Evolutionary conservation across 1,139 yeast genomes (phyloP).

Genomic region (Blastobotrys buckinghamii): DNA sequence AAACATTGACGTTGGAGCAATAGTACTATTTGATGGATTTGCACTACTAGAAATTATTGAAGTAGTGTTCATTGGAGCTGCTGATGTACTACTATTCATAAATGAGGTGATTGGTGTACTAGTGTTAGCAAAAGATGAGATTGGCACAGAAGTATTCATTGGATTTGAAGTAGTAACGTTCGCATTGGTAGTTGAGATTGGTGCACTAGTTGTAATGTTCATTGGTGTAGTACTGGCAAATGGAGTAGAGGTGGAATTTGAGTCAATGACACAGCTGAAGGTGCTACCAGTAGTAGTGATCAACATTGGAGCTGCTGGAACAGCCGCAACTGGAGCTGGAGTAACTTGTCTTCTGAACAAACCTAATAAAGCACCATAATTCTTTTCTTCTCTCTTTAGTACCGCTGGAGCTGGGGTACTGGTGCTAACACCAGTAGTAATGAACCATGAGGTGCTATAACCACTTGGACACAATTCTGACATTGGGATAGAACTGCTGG

Average conservation of each 20-base stretch:
- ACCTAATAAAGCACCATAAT: no score
- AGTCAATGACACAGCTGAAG: background rate
- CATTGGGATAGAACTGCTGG: background rate
- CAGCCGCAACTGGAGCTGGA: background rate
- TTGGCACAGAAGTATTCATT: background rate
- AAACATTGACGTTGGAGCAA: background rate
- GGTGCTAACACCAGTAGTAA: background rate
- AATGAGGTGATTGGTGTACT: constrained; percentile 2
- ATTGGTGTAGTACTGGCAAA: background rate
- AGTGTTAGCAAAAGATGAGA: constrained; percentile 2
- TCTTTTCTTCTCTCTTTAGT: no score
- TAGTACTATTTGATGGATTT: background rate
- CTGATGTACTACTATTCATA: background rate
- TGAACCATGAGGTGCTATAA: background rate
- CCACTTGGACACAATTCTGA: constrained; percentile 4
- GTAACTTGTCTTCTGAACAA: no score
- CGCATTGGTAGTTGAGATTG: background rate
- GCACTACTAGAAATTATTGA: background rate
- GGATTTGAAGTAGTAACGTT: background rate
- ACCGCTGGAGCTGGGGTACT: background rate
- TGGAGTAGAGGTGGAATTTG: background rate
- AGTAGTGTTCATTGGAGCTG: background rate
- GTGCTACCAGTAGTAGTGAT: background rate
- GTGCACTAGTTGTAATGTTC: background rate
- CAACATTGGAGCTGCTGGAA: background rate